Percentiles rank a stretch among this genome's conserved stretches.
phyloP scores from a whole-genome alignment of 805 yeast genomes.

The Maudiozyma turicensis region DNA sequence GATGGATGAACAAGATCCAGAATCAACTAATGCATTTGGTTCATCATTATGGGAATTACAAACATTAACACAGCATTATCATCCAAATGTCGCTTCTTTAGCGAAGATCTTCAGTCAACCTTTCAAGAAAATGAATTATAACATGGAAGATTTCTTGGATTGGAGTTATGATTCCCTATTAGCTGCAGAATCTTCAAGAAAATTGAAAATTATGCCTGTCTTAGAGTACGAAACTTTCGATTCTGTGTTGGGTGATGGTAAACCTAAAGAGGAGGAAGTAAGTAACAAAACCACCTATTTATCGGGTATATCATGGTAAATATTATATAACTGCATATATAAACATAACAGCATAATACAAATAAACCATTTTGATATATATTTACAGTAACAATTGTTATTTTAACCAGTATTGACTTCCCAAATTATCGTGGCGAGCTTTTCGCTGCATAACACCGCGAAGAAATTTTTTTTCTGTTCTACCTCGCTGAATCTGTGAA shows the following conservation, averaged over 20 bases:
- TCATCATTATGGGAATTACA: constrained; percentile 92
- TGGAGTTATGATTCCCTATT: constrained; percentile 69
- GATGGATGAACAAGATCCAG: constrained; percentile 58
- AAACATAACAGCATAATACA: background rate
- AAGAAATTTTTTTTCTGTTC: no score
- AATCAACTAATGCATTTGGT: constrained; percentile 64
- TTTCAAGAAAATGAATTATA: constrained; percentile 75
- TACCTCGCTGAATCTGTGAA: no score
- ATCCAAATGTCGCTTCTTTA: constrained; percentile 88
- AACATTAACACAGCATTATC: constrained; percentile 73
- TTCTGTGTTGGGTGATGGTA: constrained; percentile 8
- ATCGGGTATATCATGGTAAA: constrained; percentile 21
- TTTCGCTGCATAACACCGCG: no score
- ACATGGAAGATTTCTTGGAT: constrained; percentile 89
- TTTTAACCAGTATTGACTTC: no score
- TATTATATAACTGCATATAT: background rate
- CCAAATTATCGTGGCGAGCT: no score
- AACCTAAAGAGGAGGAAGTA: constrained; percentile 1
- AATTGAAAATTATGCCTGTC: constrained; percentile 62
- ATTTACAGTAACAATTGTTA: no score
- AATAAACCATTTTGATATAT: no score
- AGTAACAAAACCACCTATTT: constrained; percentile 7
- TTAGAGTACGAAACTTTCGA: constrained; percentile 52
- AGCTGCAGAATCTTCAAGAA: constrained; percentile 55
- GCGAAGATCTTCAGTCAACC: constrained; percentile 87